Evolutionary conservation across 2,329 filamentous ascomycete species (phyloP).

Genomic region (Monosporascus sp.): DNA sequence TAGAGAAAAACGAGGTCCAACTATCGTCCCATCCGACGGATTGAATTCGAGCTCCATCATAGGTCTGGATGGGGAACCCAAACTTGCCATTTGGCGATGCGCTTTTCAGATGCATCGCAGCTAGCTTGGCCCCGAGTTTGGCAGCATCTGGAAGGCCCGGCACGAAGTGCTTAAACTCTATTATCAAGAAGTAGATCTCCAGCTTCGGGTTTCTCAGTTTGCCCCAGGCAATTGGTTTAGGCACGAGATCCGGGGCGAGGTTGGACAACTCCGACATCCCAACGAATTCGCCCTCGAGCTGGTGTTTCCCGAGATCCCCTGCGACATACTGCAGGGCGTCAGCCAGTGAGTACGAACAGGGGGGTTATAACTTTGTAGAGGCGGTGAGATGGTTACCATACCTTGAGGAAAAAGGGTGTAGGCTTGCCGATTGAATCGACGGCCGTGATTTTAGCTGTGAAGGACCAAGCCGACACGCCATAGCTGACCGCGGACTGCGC

Average conservation of each 20-base stretch:
- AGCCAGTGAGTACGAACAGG: no score
- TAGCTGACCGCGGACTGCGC: constrained; percentile 1
- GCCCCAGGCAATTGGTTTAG: constrained; percentile 7
- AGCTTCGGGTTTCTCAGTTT: background rate
- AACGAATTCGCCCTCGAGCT: constrained; percentile 8
- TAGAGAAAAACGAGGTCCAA: constrained; percentile 33
- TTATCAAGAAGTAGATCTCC: background rate
- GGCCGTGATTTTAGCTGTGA: constrained; percentile 9
- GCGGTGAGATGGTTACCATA: background rate
- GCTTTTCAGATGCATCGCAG: constrained; percentile 6
- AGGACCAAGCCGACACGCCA: constrained; percentile 4
- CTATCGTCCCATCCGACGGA: constrained; percentile 28
- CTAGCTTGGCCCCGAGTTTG: background rate
- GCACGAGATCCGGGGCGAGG: constrained; percentile 6
- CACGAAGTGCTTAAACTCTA: background rate
- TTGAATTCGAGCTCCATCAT: constrained; percentile 22
- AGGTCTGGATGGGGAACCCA: constrained; percentile 30
- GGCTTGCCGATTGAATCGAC: background rate
- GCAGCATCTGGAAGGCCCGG: background rate
- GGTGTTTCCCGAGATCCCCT: constrained; percentile 5
- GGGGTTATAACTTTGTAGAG: no score
- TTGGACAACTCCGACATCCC: constrained; percentile 8
- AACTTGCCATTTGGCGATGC: constrained; percentile 26
- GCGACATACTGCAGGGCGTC: constrained; percentile 5
- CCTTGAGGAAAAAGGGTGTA: constrained; percentile 4